Evolutionary conservation across 1,284 basidiomycete genomes (phyloP), one percentile per base, ranked within the genome.

Genomic region (Ustilago cynodontis): DNA sequence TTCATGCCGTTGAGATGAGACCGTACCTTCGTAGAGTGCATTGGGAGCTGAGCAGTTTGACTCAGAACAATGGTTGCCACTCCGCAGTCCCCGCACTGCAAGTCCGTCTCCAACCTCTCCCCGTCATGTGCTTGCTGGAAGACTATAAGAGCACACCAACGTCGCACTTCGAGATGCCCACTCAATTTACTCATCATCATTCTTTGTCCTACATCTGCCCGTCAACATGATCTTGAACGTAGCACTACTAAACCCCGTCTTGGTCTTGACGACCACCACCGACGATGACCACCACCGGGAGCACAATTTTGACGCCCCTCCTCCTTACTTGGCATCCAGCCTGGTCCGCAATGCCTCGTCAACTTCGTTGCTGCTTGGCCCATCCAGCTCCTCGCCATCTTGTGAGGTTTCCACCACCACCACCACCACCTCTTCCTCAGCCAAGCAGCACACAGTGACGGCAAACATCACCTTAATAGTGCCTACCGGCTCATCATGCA

Each of bases 401-500:
- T 13, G 5, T 39, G 24, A 33, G n/a, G n/a, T n/a, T n/a, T n/a
- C n/a, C n/a, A n/a, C n/a, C n/a, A n/a, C n/a, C n/a, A n/a, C n/a
- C 22, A 5, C 35, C 14, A 16, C 49, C 28, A 29, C 49, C 24
- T n/a, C 49, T 11, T 9, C 9, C 31, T 3, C 24, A 13, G 24
- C 28, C 28, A 29, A 16, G 3, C 35, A 37, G 35, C 35, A 9
- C 13, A 8, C 47, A 28, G 4, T 68, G 10, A 49, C 43, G 16
- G 59, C 65, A 14, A 11, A 49, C 26, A 59, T 62, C 50, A 57
- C 55, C 0, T 54, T 68, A 9, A 50, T 35, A 5, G 33, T 59
- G 0, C 59, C 65, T 0, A 1, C 59, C 1, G 10, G n/a, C 13
- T 26, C 26, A 0, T n/a, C 49, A 24, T 10, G 29, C 13, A 18